Percentiles rank a stretch among this genome's conserved stretches.
Evolutionary conservation across 495 filamentous ascomycete genomes (phyloP).

Genomic region (Mytilinidion resinicola): DNA sequence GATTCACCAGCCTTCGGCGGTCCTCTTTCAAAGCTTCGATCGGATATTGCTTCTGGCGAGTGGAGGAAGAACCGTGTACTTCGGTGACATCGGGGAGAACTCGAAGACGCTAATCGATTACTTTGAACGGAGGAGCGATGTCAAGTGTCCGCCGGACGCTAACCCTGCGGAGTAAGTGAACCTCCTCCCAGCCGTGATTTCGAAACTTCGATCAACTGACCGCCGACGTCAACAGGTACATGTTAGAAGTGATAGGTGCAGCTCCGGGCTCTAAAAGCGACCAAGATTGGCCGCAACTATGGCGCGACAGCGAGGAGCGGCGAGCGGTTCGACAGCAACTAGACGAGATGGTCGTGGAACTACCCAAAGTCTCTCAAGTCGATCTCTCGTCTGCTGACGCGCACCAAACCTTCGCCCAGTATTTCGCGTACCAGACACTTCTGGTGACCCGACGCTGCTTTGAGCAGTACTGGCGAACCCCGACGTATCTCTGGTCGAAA

Average conservation of each 20-base stretch:
- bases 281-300: conserved; percentile 73
- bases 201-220: conserved; percentile 39
- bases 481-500: conserved; percentile 74
- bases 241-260: conserved; percentile 60
- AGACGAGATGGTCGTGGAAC: too few species aligned
- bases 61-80: conserved; percentile 81
- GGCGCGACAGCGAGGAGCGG: conserved; percentile 59
- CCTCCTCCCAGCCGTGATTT: conserved; percentile 32
- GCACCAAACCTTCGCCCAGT: conserved; percentile 53
- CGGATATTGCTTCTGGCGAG: conserved; percentile 69
- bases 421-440: conserved; percentile 49
- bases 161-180: conserved; percentile 91
- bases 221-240: not conserved
- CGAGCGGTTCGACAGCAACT: conserved; percentile 39
- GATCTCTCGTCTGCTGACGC: too few species aligned
- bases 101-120: conserved; percentile 64
- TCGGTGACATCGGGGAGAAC: conserved; percentile 79
- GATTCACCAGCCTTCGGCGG: conserved; percentile 85
- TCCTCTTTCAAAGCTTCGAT: conserved; percentile 86
- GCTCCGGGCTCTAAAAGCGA: conserved; percentile 68
- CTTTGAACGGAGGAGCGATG: conserved; percentile 72
- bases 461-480: conserved; percentile 82
- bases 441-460: conserved; percentile 58
- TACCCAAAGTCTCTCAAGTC: too few species aligned
- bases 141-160: conserved; percentile 60